Base-by-base conservation (phyloP, 495 filamentous ascomycete species). In the Bryoglossum gracile region DNA sequence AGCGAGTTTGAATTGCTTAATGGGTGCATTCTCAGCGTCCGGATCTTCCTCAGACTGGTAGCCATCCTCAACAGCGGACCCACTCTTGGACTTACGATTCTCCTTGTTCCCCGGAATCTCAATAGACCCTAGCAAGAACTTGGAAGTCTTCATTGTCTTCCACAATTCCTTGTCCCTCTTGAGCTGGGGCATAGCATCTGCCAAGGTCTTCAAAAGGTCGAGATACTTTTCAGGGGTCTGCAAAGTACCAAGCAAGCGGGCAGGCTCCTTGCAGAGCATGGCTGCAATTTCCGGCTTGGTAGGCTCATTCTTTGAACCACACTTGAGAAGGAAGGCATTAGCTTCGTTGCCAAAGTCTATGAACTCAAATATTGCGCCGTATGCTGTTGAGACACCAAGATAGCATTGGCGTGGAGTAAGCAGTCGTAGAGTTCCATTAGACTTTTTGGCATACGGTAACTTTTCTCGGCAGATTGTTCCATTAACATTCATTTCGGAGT, bases 331-430 rank as follows among this genome's bases (percentile, higher is more conserved):
- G 59, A 99, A 97, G 0, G 83, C 68, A 56, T 97, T 95, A 3
- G 88, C 91, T 58, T 90, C 80, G 43, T 74, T 63, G 3, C 89
- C 89, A 66, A 95, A 96, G 62, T 96, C 85, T 3, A 97, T 88
- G 65, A 95, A 99, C 62, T 96, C 89, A 54, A 97, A 95, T 14
- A 99, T 89, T 22, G 92, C 87, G 30, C 76, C 82, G 56, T 90
- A 97, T 10, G 76, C 77, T 17, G 80, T 69, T 48, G 82, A 82
- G 19, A 74, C 77, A 18, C 86, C 83, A 5, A 98, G 72, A 65
- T 92, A 95, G 58, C 84, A 89, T 25, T 77, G 65, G 21, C 67
- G 72, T 2, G 90, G 91, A 22, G 75, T 70, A 26, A 88, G 62
- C 48, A 73, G 67, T 28, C 69, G 73, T n/a, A 69, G 6, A 9